Base-by-base conservation (phyloP, 1,284 basidiomycete genomes). In the Stereum hirsutum region DNA sequence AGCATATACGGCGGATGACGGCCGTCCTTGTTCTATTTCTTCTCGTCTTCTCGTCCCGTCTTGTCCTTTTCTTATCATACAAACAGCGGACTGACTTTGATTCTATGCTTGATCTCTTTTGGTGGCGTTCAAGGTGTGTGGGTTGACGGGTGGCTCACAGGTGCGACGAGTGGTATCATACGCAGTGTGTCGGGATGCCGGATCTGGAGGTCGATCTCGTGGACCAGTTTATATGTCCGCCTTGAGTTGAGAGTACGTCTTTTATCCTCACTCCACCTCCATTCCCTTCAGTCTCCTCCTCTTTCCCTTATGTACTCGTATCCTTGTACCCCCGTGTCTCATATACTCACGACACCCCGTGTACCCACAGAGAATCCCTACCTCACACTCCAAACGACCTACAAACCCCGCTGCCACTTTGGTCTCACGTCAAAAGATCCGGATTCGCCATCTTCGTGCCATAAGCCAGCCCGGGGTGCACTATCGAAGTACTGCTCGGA, bases 121-220 rank as follows among this genome's bases (percentile, higher is more conserved):
- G 21, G 15, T 11, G 12, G 10, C 28, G 4, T 49, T 41, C 7
- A 21, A 11, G 30, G 38, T 6, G 6, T n/a, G n/a, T n/a, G n/a
- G n/a, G n/a, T n/a, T n/a, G 11, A n/a, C n/a, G n/a, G n/a, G n/a
- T 19, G 8, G 3, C 15, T 46, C 23, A 14, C 28, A 89, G 87
- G 24, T 91, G 89, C 58, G 89, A 91, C 55, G 85, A 90, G 49
- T 92, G 89, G 89, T 92, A 89, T 57, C 89, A 92, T 55, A 84
- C 85, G 0, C 69, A 75, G 42, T 92, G 89, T 52, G 78, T 91
- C 21, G 65, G 75, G 30, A 84, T 91, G 69, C 72, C 78, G 19
- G 87, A 91, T 51, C 65, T 77, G 6, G 77, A 81, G 51, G 75
- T 89, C 28, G 85, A 90, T 51, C 73, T 92, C 14, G 83, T 92